Base-by-base conservation (phyloP, 495 filamentous ascomycete genomes). In the Sabuloglossum arenarium region DNA sequence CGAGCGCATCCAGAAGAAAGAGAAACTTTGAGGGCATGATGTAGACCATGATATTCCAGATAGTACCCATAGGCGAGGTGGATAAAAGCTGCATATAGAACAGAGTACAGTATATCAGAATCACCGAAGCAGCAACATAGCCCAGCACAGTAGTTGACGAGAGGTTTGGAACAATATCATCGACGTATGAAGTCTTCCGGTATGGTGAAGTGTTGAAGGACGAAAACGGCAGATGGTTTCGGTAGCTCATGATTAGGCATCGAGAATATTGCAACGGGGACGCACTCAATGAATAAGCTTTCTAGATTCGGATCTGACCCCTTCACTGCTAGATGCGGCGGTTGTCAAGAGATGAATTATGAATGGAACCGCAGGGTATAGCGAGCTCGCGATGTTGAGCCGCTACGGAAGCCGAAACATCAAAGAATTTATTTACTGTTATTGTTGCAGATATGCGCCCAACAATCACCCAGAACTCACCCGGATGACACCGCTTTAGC, bases 21-120 rank as follows among this genome's bases (percentile, higher is more conserved):
- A 87, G 69, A 1, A 86, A 59, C 32, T 68, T 69, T 5, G 75
- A 73, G 0, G 84, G 85, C 23, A 73, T 81, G 29, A 79, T 28
- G 58, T 73, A 73, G 49, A 88, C 75, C 6, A 85, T 29, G 25
- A 70, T 58, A 64, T 84, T 77, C 82, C 84, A 88, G 25, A 81
- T 49, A n/a, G 78, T 46, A 75, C 65, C 42, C 46, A 65, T 21
- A 63, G 61, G 24, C 55, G 47, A 10, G 10, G 58, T 45, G 8
- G 60, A 58, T n/a, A 55, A 50, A 46, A 54, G 21, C 27, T 61
- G 56, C 51, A 64, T 57, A 56, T 63, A 62, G 21, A 58, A 37
- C 14, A 60, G 46, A 14, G 56, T n/a, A 32, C 56, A 56, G 53
- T 63, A 55, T 43, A 50, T 10, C 24, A 54, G 53, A 25, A 12